phyloP scores from a whole-genome alignment of 1,139 yeast species.

The Komagataea norvegica region DNA sequence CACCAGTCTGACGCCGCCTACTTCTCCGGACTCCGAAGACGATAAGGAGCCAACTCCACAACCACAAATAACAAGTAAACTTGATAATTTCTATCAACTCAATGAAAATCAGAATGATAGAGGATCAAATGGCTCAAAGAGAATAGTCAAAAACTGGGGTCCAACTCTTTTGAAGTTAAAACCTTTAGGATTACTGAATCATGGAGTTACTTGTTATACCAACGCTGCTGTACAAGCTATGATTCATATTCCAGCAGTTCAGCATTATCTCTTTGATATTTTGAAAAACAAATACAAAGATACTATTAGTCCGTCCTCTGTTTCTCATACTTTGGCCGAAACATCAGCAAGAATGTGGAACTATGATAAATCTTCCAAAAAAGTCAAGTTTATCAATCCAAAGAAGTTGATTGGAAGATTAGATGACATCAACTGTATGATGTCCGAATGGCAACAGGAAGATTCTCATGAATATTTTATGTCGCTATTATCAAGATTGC shows the following conservation, averaged over 20 bases:
- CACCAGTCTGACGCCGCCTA: conserved; percentile 20
- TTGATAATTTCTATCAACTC: conserved; percentile 42
- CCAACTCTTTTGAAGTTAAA: conserved; percentile 36
- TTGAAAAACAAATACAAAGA: conserved; percentile 44
- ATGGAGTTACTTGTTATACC: conserved; percentile 95
- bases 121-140: conserved; percentile 53
- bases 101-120: conserved; percentile 50
- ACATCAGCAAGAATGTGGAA: conserved; percentile 65
- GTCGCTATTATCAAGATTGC: conserved; percentile 82
- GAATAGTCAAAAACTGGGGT: conserved; percentile 62
- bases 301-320: conserved; percentile 51
- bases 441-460: conserved; percentile 97
- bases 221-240: conserved; percentile 91
- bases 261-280: conserved; percentile 72
- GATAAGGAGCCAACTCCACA: conserved; percentile 15
- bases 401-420: conserved; percentile 65
- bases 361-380: conserved; percentile 31
- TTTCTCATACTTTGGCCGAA: conserved; percentile 68
- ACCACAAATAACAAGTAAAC: conserved; percentile 15
- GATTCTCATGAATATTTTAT: conserved; percentile 96
- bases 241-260: conserved; percentile 86
- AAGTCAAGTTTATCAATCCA: conserved; percentile 57
- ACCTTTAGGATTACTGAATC: conserved; percentile 81
- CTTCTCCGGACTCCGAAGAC: conserved; percentile 24
- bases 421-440: conserved; percentile 88